These are phyloP conservation scores for Malus hybrid DNA, from an alignment of 331 rosid genomes.

Conservation along the genomic window DNA sequence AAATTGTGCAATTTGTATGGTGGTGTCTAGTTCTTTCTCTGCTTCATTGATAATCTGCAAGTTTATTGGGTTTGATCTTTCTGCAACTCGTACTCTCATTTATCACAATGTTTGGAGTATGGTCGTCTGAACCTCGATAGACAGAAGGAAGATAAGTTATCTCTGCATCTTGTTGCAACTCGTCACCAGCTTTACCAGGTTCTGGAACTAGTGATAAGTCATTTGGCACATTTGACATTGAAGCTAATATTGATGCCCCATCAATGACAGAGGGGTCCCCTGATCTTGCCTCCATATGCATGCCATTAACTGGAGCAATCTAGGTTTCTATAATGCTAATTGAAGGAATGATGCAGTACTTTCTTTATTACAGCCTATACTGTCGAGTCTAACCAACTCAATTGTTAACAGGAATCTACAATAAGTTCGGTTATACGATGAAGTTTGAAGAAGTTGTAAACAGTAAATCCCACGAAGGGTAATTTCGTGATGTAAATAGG, in stretches of 20 bases:
- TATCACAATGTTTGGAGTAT: conserved; percentile 40
- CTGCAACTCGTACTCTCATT: conserved; percentile 28
- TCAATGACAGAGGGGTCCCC: conserved; percentile 86
- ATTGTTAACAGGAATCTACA: too few relatives aligned
- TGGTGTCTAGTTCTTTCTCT: too few relatives aligned
- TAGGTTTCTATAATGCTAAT: conserved; percentile 79
- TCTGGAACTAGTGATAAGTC: conserved; percentile 58
- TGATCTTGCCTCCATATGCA: conserved; percentile 74
- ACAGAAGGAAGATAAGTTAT: conserved; percentile 44
- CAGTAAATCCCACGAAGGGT: too few relatives aligned
- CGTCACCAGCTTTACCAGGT: conserved; percentile 46
- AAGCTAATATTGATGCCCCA: conserved; percentile 85
- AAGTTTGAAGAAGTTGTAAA: too few relatives aligned
- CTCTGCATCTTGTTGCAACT: conserved; percentile 47
- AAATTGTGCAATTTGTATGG: too few relatives aligned
- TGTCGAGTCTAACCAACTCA: too few relatives aligned
- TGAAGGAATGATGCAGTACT: conserved; percentile 26
- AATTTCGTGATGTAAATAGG: too few relatives aligned
- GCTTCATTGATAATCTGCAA: too few relatives aligned
- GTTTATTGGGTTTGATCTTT: too few relatives aligned
- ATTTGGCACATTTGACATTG: conserved; percentile 63
- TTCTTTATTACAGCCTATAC: too few relatives aligned
- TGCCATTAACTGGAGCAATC: conserved; percentile 59
- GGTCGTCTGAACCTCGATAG: conserved; percentile 35
- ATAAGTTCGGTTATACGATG: too few relatives aligned